These are phyloP conservation scores for Trichoderma cornu-damae DNA, from an alignment of 2,329 filamentous ascomycete genomes.

Conservation along the genomic window DNA sequence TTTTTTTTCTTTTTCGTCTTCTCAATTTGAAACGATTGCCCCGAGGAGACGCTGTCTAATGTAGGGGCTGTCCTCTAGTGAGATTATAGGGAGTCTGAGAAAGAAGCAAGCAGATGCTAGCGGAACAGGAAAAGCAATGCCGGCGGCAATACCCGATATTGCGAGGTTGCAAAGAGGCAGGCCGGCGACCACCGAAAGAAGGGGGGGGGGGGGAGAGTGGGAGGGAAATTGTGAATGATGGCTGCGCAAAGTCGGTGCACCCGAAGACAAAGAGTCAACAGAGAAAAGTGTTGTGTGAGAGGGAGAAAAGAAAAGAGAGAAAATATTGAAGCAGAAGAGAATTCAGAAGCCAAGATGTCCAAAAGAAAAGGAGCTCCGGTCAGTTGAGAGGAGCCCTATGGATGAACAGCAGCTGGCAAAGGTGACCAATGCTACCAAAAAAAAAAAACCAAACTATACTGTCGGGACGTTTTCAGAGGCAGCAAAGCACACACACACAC, in stretches of 20 bases:
- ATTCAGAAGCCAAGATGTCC: slow-evolving; percentile 1
- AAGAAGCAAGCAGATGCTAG: slow-evolving; percentile 5
- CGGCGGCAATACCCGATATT: slow-evolving; percentile 17
- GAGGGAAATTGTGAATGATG: not conserved
- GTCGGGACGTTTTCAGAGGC: not conserved
- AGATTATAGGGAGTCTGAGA: slow-evolving; percentile 8
- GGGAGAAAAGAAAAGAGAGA: not conserved
- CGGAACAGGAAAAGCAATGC: slow-evolving; percentile 11
- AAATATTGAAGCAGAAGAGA: not conserved
- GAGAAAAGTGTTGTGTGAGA: not conserved
- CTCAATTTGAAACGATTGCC: not conserved
- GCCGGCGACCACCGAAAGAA: slow-evolving; percentile 10
- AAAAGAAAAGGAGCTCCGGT: slow-evolving; percentile 15
- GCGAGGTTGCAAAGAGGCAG: not conserved
- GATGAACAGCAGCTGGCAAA: not conserved
- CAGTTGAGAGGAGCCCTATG: slow-evolving; percentile 5
- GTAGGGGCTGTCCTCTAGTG: not conserved
- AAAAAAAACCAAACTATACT: not conserved
- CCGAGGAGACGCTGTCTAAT: not conserved
- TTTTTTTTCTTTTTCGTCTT: too few relatives aligned
- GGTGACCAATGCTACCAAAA: not conserved
- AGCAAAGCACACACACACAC: not conserved
- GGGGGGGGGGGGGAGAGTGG: not conserved
- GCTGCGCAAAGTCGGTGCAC: too few relatives aligned
- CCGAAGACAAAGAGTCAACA: too few relatives aligned